Percentiles rank a stretch among this genome's conserved stretches.
phyloP scores from a whole-genome alignment of 1,284 basidiomycete species.

The Phaffia rhodozyma region DNA sequence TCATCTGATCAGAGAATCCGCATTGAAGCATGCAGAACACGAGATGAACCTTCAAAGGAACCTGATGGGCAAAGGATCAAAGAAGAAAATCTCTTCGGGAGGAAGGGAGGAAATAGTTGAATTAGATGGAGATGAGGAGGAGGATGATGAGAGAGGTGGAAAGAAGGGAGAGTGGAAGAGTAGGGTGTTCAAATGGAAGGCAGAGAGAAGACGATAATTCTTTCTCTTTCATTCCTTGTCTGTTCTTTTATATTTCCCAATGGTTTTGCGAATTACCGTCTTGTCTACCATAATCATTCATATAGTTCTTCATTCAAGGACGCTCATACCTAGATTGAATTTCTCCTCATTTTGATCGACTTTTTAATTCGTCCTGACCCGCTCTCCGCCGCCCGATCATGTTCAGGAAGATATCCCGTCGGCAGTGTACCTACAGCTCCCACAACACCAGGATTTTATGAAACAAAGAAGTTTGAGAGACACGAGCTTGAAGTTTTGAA shows the following conservation, averaged over 20 bases:
- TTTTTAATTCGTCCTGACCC: slow-evolving; percentile 9
- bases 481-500: neutral
- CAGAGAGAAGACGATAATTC: slow-evolving; percentile 13
- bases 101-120: neutral
- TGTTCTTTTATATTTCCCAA: neutral
- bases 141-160: slow-evolving; percentile 7
- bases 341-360: slow-evolving; percentile 7
- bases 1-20: slow-evolving; percentile 9
- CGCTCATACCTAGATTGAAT: slow-evolving; percentile 7
- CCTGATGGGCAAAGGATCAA: slow-evolving; percentile 16
- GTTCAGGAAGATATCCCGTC: slow-evolving; percentile 9
- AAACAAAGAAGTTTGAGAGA: neutral
- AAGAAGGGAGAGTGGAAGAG: slow-evolving; percentile 15
- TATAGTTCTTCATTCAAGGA: no score
- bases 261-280: neutral
- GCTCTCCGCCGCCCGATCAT: neutral
- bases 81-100: slow-evolving; percentile 6
- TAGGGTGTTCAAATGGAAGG: slow-evolving; percentile 18
- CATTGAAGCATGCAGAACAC: slow-evolving; percentile 7
- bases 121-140: slow-evolving; percentile 10
- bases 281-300: no score
- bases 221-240: neutral
- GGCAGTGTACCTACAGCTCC: neutral
- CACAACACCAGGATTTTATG: neutral
- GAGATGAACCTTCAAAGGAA: slow-evolving; percentile 14